phyloP scores from a whole-genome alignment of 106 monocot genomes.

The Dioscorea zingiberensis region DNA sequence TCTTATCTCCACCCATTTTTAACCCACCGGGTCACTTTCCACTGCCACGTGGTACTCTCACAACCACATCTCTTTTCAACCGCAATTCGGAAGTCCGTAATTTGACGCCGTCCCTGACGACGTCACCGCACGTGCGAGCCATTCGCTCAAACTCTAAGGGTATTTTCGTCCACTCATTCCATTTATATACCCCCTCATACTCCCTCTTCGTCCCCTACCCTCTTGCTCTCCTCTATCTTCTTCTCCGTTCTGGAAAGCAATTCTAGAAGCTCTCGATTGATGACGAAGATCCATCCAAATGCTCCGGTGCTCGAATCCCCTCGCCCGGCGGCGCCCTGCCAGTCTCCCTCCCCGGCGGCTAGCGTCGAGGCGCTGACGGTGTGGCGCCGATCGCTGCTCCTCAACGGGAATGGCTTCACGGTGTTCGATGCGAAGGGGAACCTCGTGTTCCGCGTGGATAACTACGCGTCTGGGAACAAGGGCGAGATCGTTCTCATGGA shows the following conservation, averaged over 20 bases:
- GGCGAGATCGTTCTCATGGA: constrained; percentile 76
- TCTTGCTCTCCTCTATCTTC: background rate
- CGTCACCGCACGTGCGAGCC: background rate
- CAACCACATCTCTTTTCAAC: background rate
- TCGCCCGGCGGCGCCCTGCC: background rate
- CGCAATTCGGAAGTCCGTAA: background rate
- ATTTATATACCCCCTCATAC: background rate
- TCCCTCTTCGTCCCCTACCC: background rate
- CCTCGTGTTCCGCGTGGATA: constrained; percentile 74
- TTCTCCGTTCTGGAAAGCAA: background rate
- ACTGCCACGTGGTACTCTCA: background rate
- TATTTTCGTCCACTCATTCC: background rate
- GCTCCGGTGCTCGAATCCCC: background rate
- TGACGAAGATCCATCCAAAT: constrained; percentile 65
- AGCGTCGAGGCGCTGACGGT: constrained; percentile 46
- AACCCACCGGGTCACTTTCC: background rate
- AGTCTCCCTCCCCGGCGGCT: constrained; percentile 41
- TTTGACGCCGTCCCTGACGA: background rate
- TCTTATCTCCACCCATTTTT: background rate
- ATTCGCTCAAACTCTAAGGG: background rate
- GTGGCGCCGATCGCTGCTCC: constrained; percentile 65
- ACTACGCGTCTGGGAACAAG: constrained; percentile 39
- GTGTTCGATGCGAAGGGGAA: constrained; percentile 68
- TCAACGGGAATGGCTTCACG: constrained; percentile 68
- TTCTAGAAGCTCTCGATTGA: constrained; percentile 1